These are phyloP conservation scores for Cyanodermella asteris DNA, from an alignment of 2,329 filamentous ascomycete species.

Conservation along the genomic window DNA sequence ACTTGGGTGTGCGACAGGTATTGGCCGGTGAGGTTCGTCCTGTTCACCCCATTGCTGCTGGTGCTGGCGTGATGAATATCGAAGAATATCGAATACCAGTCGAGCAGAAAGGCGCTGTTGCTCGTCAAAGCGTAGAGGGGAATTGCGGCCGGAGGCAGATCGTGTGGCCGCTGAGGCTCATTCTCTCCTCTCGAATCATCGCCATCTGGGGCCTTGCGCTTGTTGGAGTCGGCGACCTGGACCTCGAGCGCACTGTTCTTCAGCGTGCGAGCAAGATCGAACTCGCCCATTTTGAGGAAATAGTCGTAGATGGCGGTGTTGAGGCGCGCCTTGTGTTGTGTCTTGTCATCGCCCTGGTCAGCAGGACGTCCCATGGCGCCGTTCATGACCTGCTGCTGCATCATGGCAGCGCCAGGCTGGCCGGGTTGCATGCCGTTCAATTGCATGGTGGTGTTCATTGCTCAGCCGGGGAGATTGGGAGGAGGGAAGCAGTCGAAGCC, in stretches of 20 bases:
- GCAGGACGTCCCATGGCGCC: conserved; percentile 13
- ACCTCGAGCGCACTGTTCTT: conserved; percentile 44
- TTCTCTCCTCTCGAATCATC: conserved; percentile 62
- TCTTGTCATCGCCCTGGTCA: conserved; percentile 14
- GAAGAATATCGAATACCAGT: conserved; percentile 97
- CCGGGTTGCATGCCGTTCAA: conserved; percentile 35
- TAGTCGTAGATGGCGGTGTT: conserved; percentile 51
- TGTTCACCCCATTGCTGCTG: no score
- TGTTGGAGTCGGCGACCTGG: conserved; percentile 53
- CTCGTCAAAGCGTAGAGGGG: conserved; percentile 38
- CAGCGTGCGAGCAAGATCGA: conserved; percentile 59
- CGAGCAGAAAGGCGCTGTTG: conserved; percentile 67
- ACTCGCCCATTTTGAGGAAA: conserved; percentile 68
- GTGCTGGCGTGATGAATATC: conserved; percentile 77
- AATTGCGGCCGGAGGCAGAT: conserved; percentile 55
- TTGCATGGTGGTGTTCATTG: no score
- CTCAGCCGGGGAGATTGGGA: no score
- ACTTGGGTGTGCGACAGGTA: conserved; percentile 75
- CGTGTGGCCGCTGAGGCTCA: conserved; percentile 51
- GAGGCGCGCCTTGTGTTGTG: conserved; percentile 5
- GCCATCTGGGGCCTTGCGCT: no score
- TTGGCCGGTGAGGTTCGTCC: no score
- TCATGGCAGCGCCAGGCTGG: conserved; percentile 35
- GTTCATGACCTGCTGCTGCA: conserved; percentile 25
- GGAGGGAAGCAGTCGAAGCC: no score